Base-by-base conservation (phyloP, 805 yeast genomes). In the Wickerhamiella azymoides region DNA sequence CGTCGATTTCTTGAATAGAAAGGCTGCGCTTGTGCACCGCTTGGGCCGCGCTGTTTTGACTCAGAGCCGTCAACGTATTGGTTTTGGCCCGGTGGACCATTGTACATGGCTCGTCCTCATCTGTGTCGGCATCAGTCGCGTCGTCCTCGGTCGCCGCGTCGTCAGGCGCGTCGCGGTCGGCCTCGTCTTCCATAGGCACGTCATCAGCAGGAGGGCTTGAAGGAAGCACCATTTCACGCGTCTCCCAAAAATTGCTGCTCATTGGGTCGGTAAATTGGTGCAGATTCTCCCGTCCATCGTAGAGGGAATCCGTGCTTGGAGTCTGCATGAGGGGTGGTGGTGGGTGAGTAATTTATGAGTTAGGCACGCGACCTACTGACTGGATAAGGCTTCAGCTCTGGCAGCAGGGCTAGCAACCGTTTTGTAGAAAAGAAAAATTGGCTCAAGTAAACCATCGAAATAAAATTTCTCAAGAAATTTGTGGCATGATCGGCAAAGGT, bases 221-320 rank as follows among this genome's bases (percentile, higher is more conserved):
- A 3, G 45, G 40, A 16, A 42, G 27, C 33, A n/a, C 8, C 33
- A 13, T 30, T n/a, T 21, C 44, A 11, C 25, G 40, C 26, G 40
- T 19, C 5, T 37, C 40, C 40, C 36, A 41, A n/a, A 41, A 32
- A 9, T 19, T 33, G 18, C 39, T 32, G 26, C 44, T 41, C n/a
- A 33, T 14, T 1, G 44, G 44, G 17, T 41, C 44, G 8, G 44
- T 41, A 24, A 41, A 41, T 10, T 41, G 32, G 27, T 41, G 44
- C 24, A 41, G 33, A 7, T 33, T 28, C 17, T 28, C 14, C 5
- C 28, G 10, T 7, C 44, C 44, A 30, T 41, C 44, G n/a, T 27
- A 41, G 11, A 41, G 39, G 5, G 44, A 41, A 25, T 41, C 44
- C 14, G 44, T 41, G 41, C 41, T 39, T 16, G 41, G 41, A 16